Evolutionary conservation across 768 basidiomycete genomes (phyloP).

Genomic region (Rhodocollybia butyracea): DNA sequence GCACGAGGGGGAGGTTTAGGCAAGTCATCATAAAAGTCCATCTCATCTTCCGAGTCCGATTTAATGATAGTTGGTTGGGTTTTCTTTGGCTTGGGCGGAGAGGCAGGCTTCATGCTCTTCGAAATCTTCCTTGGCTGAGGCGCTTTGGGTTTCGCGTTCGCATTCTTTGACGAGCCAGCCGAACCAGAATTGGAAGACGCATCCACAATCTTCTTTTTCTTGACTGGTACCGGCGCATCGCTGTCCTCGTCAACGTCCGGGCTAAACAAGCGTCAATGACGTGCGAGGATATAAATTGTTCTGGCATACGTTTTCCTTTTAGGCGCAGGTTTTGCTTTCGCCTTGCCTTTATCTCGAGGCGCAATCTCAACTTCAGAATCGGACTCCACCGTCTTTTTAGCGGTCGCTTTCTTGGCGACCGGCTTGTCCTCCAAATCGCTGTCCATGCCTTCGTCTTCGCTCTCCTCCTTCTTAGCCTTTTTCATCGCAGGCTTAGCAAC

Average conservation of each 20-base stretch:
- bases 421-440: constrained; percentile 22
- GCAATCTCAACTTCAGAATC: constrained; percentile 39
- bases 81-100: constrained; percentile 53
- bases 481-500: neutral
- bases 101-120: constrained; percentile 57
- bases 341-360: constrained; percentile 31
- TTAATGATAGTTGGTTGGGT: constrained; percentile 34
- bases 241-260: constrained; percentile 33
- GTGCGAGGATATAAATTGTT: neutral
- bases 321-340: constrained; percentile 37
- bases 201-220: constrained; percentile 57
- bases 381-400: constrained; percentile 19
- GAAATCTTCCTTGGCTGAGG: constrained; percentile 46
- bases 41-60: constrained; percentile 43
- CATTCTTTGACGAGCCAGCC: constrained; percentile 3
- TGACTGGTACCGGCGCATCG: constrained; percentile 40
- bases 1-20: constrained; percentile 39
- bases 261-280: constrained; percentile 14
- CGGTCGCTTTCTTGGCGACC: constrained; percentile 12
- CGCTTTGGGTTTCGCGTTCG: constrained; percentile 33
- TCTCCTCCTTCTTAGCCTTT: constrained; percentile 13
- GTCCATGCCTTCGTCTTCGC: constrained; percentile 23
- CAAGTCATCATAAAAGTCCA: constrained; percentile 36
- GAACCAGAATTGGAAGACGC: constrained; percentile 16
- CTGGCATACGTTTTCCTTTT: constrained; percentile 68